A percentile compares a stretch with the other conserved stretches of the same genome.
Conservation (phyloP, 73 alveolate species). For the Paramecium tetraurelia region DNA sequence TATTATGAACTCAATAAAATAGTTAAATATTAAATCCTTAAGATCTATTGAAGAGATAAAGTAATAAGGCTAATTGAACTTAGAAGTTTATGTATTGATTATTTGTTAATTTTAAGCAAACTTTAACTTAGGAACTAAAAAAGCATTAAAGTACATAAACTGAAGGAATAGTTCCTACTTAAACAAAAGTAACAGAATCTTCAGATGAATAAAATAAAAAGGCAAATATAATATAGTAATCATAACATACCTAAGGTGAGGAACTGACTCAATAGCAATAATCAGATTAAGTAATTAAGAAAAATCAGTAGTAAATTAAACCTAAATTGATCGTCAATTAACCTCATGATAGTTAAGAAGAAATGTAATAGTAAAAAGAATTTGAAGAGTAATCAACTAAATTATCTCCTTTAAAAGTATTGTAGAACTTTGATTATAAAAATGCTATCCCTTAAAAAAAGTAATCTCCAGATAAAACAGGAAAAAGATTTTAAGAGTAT, state of each 20-base stretch:
- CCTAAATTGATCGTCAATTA: not conserved
- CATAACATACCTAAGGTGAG: not conserved
- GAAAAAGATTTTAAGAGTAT: not conserved
- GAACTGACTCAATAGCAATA: not conserved
- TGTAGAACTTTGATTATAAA: not conserved
- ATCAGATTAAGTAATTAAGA: not conserved
- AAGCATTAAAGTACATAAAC: not conserved
- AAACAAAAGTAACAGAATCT: not conserved
- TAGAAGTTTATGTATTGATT: not conserved
- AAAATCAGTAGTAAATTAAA: not conserved
- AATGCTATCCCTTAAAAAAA: not conserved
- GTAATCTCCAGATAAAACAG: not conserved
- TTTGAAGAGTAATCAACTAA: not conserved
- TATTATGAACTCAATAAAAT: not conserved
- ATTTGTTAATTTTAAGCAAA: not conserved
- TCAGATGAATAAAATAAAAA: not conserved
- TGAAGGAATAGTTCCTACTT: not conserved
- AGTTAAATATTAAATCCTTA: not conserved
- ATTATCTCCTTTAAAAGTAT: not conserved
- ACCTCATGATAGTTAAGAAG: not conserved
- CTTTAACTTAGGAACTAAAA: not conserved
- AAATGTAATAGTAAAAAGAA: not conserved
- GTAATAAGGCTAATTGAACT: not conserved
- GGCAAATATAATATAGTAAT: not conserved
- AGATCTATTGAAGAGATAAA: not conserved